Evolutionary conservation across 345 rosid species (phyloP).

Genomic region (Eutrema yunnanense): DNA sequence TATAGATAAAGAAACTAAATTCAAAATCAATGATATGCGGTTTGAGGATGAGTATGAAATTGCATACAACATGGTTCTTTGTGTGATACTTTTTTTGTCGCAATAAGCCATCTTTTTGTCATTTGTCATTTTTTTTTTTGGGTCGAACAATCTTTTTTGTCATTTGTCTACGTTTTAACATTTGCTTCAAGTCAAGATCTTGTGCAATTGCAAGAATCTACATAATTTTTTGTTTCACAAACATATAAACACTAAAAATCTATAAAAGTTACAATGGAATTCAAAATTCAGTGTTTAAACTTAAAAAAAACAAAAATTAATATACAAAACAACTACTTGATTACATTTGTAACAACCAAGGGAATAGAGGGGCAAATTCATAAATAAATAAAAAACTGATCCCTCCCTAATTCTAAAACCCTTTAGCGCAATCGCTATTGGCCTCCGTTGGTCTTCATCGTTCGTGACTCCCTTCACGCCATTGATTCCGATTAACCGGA

Average conservation of each 20-base stretch:
- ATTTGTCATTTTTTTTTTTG: no score
- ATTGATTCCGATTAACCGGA: constrained; percentile 15
- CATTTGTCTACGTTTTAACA: no score
- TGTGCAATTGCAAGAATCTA: background rate
- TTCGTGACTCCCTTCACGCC: constrained; percentile 3
- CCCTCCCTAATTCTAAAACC: constrained; percentile 11
- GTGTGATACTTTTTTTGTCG: background rate
- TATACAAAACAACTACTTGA: background rate
- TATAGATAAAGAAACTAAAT: no score
- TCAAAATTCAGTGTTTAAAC: background rate
- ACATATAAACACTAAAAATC: background rate
- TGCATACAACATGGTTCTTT: background rate
- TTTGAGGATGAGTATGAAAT: no score
- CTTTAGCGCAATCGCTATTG: constrained; percentile 1
- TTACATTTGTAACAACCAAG: background rate
- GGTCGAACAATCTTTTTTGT: no score
- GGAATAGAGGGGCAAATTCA: background rate
- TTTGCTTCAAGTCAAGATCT: background rate
- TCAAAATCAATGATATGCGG: no score
- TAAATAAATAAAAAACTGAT: background rate
- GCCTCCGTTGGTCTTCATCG: constrained; percentile 20
- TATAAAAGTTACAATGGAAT: background rate
- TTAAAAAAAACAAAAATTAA: background rate
- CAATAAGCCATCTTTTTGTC: no score
- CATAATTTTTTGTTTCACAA: background rate